Conservation (phyloP, 176 grass and related monocot species). For the Hordeum marinum region DNA sequence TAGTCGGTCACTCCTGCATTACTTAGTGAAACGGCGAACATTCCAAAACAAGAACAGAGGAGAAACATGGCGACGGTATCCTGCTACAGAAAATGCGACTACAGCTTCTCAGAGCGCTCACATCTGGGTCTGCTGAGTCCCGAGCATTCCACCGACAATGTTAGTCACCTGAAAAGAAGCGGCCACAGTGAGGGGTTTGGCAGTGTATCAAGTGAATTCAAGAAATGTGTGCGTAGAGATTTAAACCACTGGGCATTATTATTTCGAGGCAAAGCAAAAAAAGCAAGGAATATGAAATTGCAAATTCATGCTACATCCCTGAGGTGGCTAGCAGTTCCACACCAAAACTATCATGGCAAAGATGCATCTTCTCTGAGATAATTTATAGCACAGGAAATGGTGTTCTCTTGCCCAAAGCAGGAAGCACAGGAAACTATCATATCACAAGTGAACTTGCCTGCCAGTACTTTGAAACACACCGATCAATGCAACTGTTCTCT, state of each 20-base stretch:
- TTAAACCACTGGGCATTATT: background rate
- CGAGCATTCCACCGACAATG: conserved; percentile 84
- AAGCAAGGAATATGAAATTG: background rate
- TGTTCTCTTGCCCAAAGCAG: background rate
- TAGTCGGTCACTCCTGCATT: conserved; percentile 2
- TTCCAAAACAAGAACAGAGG: conserved; percentile 18
- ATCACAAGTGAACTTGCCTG: conserved; percentile 48
- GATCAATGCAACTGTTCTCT: conserved; percentile 98
- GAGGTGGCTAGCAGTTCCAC: background rate
- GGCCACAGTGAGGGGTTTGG: background rate
- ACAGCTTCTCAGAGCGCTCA: conserved; percentile 27
- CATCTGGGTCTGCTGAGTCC: conserved; percentile 57
- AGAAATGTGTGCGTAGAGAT: background rate
- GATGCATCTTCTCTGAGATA: background rate
- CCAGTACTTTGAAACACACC: conserved; percentile 97
- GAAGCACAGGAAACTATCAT: too few relatives aligned
- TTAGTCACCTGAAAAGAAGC: conserved; percentile 75
- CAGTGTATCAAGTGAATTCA: background rate
- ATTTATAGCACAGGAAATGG: background rate
- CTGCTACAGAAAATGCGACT: conserved; percentile 25
- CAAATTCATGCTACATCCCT: background rate
- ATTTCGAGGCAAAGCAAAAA: background rate
- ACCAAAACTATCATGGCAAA: background rate
- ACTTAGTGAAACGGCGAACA: background rate
- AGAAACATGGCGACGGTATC: conserved; percentile 19